Conservation (phyloP, 163 green algal species). For the Trebouxia gelatinosa region DNA sequence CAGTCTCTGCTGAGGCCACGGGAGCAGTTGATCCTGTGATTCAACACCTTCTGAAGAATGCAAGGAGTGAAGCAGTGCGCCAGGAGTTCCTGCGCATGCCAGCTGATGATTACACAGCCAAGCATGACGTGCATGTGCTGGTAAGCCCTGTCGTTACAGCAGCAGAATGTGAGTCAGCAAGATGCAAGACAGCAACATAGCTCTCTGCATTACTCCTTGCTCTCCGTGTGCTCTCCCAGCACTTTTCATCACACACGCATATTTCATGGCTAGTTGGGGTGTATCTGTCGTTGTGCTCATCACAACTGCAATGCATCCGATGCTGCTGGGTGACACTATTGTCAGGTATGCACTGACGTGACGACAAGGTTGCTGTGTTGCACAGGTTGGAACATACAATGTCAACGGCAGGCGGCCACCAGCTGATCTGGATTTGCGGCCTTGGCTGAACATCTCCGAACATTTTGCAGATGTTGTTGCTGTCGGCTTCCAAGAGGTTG, state of each 20-base stretch:
- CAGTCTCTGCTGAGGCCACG: background rate
- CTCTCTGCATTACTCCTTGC: background rate
- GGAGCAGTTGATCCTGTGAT: slow-evolving; percentile 33
- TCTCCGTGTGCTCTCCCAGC: background rate
- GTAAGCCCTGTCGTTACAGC: slow-evolving; percentile 36
- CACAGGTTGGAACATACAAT: slow-evolving; percentile 72
- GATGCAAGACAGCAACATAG: background rate
- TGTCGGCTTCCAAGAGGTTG: slow-evolving; percentile 78
- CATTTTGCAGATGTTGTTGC: slow-evolving; percentile 57
- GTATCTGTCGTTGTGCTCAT: background rate
- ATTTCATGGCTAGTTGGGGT: background rate
- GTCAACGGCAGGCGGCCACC: slow-evolving; percentile 67
- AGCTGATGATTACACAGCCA: slow-evolving; percentile 46
- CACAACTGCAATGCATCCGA: background rate
- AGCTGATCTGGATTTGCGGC: slow-evolving; percentile 43
- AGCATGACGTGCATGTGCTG: slow-evolving; percentile 47
- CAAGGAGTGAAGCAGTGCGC: slow-evolving; percentile 49
- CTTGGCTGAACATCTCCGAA: slow-evolving; percentile 51
- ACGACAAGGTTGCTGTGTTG: background rate
- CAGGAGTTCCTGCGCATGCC: slow-evolving; percentile 51
- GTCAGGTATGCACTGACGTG: background rate
- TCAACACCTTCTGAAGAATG: slow-evolving; percentile 36
- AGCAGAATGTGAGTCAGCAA: background rate
- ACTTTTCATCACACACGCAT: background rate
- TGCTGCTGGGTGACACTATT: background rate